These are phyloP conservation scores for Hemileccinum impolitum DNA, from an alignment of 768 basidiomycete genomes.

Conservation along the genomic window DNA sequence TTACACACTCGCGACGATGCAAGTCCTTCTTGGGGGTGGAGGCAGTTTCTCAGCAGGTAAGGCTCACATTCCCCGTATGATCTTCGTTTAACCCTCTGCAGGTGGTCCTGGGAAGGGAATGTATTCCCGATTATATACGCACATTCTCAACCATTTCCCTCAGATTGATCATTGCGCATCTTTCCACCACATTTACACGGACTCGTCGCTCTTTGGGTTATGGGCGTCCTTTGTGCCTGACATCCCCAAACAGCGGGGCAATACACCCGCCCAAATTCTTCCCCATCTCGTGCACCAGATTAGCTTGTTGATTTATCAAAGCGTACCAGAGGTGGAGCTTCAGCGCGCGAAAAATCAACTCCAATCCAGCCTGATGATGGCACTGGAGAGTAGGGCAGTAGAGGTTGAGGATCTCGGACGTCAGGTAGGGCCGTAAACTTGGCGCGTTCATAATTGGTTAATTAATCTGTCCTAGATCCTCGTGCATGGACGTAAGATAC, in stretches of 20 bases:
- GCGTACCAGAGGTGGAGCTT: conserved; percentile 66
- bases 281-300: conserved; percentile 88
- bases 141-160: conserved; percentile 92
- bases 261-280: conserved; percentile 67
- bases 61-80: conserved; percentile 8
- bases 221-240: conserved; percentile 81
- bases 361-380: conserved; percentile 91
- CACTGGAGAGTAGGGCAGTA: conserved; percentile 80
- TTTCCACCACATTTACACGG: conserved; percentile 97
- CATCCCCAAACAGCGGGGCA: conserved; percentile 51
- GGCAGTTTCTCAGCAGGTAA: conserved; percentile 92
- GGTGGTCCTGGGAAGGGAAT: conserved; percentile 99
- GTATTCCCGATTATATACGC: conserved; percentile 96
- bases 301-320: conserved; percentile 70
- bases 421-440: conserved; percentile 49
- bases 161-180: conserved; percentile 93
- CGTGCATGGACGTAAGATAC: conserved; percentile 81
- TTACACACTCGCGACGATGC: conserved; percentile 90
- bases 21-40: conserved; percentile 92
- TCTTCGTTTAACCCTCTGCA: conserved; percentile 18
- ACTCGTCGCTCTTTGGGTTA: conserved; percentile 90
- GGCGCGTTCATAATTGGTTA: not conserved
- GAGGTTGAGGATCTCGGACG: conserved; percentile 90
- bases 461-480: conserved; percentile 51
- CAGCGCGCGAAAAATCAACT: conserved; percentile 93